Conservation (phyloP, 768 basidiomycete species). For the Phanerochaete carnosa region DNA sequence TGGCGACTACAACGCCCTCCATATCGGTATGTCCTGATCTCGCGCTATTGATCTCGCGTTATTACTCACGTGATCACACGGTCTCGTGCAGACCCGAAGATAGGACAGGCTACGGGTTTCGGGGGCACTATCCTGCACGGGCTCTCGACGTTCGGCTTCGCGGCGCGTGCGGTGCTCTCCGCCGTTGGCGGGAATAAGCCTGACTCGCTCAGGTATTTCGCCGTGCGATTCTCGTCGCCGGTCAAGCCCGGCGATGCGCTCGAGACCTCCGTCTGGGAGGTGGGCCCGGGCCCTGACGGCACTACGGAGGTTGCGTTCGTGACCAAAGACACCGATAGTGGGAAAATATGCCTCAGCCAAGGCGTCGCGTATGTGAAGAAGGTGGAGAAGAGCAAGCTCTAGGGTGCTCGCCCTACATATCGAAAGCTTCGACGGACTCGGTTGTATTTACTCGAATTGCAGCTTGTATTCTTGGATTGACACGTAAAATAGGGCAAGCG, state of each 20-base stretch:
- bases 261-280: constrained; percentile 77
- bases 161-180: constrained; percentile 69
- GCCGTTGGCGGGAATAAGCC: constrained; percentile 60
- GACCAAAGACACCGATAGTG: constrained; percentile 34
- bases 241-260: constrained; percentile 81
- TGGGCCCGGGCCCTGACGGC: constrained; percentile 44
- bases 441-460: too few species aligned
- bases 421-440: too few species aligned
- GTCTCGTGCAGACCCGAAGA: constrained; percentile 69
- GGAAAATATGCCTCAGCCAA: constrained; percentile 48
- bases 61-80: constrained; percentile 38
- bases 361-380: constrained; percentile 66
- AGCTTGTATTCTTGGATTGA: too few species aligned
- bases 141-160: constrained; percentile 78
- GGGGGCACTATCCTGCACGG: constrained; percentile 87
- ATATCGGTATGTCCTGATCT: constrained; percentile 35
- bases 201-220: constrained; percentile 60
- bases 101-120: constrained; percentile 74
- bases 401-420: not conserved
- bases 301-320: constrained; percentile 37
- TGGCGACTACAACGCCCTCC: constrained; percentile 51
- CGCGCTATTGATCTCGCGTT: not conserved
- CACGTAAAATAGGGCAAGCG: too few species aligned
- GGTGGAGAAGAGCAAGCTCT: constrained; percentile 41
- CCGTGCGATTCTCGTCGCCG: constrained; percentile 77